Evolutionary conservation across 345 rosid genomes (phyloP), one percentile per base, ranked within the genome.

Genomic region (Bruguiera gymnorhiza): DNA sequence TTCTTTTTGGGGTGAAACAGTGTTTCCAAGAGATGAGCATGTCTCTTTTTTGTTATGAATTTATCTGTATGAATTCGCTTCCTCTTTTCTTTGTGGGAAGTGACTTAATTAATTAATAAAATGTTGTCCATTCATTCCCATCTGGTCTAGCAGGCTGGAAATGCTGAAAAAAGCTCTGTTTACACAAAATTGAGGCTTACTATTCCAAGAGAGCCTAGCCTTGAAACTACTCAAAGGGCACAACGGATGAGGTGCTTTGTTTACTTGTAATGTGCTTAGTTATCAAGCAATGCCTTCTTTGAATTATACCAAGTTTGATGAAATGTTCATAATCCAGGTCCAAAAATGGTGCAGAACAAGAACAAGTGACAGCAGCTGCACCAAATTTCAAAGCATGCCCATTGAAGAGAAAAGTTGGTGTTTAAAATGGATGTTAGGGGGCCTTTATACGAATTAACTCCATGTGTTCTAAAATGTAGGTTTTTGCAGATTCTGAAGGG

Each of bases 371-470:
- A 36, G 61, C 75, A 57, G 59, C 72, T 29, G 80, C 74, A 4
- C 83, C 75, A 61, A 86, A 84, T 83, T 96, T 96, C 80, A 96
- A 83, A 92, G 98, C 99, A 27, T 87, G 95, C 20, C 98, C 95
- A 43, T 81, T 96, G 69, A 96, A 96, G 81, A 86, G 97, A 84
- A 96, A 92, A 82, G 99, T 96, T 69, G 39, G 96, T 81, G 60
- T 54, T 60, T 78, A 34, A 53, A 43, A 57, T 65, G 31, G 7
- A 65, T 52, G 16, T 30, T 68, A 52, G 67, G 70, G 21, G 43
- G 58, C 55, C 66, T 67, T 43, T 36, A 15, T 19, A 43, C 9
- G 15, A 46, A 29, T 63, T 57, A 36, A 32, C 62, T 77, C 18
- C 60, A 0, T 67, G 43, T 60, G 32, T 58, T 20, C 72, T 70